These are phyloP conservation scores for Saccharomyces uvarum DNA, from an alignment of 1,139 yeast genomes.

Conservation along the genomic window DNA sequence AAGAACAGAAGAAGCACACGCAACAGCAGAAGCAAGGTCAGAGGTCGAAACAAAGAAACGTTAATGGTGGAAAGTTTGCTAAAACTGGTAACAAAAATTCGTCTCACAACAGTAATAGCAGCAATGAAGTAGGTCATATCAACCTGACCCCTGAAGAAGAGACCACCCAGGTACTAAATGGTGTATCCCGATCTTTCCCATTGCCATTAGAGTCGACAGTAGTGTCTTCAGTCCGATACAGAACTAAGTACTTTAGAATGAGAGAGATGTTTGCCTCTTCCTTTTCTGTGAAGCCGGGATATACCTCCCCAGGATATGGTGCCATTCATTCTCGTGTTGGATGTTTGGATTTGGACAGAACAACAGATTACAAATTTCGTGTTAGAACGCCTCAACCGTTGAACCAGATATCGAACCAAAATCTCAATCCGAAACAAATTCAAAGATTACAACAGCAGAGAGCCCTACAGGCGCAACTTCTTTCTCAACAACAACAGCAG, in stretches of 20 bases:
- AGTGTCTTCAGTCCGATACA: conserved; percentile 58
- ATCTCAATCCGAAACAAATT: conserved; percentile 42
- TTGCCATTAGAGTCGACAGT: conserved; percentile 76
- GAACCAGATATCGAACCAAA: conserved; percentile 17
- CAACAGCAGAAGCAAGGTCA: conserved; percentile 12
- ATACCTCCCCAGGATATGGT: conserved; percentile 38
- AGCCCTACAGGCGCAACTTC: conserved; percentile 32
- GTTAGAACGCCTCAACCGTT: conserved; percentile 55
- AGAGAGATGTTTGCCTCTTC: conserved; percentile 70
- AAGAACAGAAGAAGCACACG: conserved; percentile 22
- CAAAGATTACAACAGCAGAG: conserved; percentile 35
- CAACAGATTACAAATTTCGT: conserved; percentile 50
- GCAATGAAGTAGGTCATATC: conserved; percentile 4
- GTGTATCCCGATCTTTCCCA: conserved; percentile 75
- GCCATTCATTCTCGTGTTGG: conserved; percentile 74
- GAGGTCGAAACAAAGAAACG: conserved; percentile 7
- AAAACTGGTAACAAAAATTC: conserved; percentile 4
- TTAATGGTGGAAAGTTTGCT: conserved; percentile 2
- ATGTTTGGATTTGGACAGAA: conserved; percentile 56
- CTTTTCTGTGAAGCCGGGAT: conserved; percentile 33
- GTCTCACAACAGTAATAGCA: conserved; percentile 7
- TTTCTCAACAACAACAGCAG: conserved; percentile 29
- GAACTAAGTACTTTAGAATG: conserved; percentile 71
- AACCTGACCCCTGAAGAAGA: conserved; percentile 70
- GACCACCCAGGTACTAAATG: conserved; percentile 84